phyloP scores from a whole-genome alignment of 345 rosid species.

The Populus ilicifolia region DNA sequence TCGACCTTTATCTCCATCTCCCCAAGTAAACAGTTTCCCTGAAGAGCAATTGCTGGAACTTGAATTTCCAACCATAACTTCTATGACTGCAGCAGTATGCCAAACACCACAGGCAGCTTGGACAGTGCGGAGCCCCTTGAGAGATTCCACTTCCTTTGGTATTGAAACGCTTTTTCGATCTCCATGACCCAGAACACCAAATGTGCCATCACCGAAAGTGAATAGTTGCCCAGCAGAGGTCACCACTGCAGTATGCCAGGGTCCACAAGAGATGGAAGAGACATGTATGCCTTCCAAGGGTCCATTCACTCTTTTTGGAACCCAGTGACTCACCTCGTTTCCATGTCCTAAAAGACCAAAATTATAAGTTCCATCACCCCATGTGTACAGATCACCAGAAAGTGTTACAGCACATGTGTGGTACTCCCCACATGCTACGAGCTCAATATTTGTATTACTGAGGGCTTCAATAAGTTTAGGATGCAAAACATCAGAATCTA shows the following conservation, averaged over 20 bases:
- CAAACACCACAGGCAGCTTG: conserved; percentile 83
- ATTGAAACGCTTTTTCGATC: conserved; percentile 56
- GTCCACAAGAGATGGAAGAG: conserved; percentile 74
- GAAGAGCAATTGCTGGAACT: conserved; percentile 91
- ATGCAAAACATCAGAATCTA: conserved; percentile 66
- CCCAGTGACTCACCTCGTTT: conserved; percentile 72
- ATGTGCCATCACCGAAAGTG: conserved; percentile 81
- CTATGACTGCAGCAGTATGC: conserved; percentile 94
- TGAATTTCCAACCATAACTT: conserved; percentile 91
- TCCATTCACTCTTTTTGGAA: conserved; percentile 69
- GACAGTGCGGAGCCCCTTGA: conserved; percentile 72
- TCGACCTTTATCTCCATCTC: conserved; percentile 95
- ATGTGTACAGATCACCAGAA: conserved; percentile 74
- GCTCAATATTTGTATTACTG: conserved; percentile 55
- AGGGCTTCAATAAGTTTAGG: conserved; percentile 69
- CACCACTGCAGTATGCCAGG: conserved; percentile 84
- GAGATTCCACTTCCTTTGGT: conserved; percentile 77
- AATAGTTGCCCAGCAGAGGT: conserved; percentile 70
- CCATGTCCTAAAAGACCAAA: conserved; percentile 83
- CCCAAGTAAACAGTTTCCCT: conserved; percentile 97
- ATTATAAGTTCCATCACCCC: conserved; percentile 76
- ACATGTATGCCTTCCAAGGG: conserved; percentile 78
- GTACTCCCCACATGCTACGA: conserved; percentile 75
- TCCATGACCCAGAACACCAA: conserved; percentile 77
- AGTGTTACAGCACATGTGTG: conserved; percentile 79